Evolutionary conservation across 768 basidiomycete species (phyloP).

Genomic region (Phylloporus arenicola): DNA sequence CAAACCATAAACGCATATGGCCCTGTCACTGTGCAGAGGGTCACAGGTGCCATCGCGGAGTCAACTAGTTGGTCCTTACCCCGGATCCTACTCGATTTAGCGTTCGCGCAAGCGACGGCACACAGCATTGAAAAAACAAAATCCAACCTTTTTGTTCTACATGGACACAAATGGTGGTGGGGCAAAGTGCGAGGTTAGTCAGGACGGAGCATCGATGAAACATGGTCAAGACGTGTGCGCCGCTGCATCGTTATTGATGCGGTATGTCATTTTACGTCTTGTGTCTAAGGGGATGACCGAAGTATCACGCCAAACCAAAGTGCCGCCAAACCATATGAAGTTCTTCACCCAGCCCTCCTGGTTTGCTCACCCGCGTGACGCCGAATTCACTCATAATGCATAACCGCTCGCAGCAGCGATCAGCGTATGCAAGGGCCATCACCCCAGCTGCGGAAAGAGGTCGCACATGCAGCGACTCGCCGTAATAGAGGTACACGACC

Average conservation of each 20-base stretch:
- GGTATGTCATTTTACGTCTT: conserved; percentile 25
- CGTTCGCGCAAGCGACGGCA: background rate
- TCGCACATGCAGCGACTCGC: conserved; percentile 13
- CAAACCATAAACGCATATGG: conserved; percentile 13
- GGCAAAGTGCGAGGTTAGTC: background rate
- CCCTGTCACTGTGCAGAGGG: conserved; percentile 15
- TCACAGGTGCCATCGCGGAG: conserved; percentile 20
- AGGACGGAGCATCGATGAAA: background rate
- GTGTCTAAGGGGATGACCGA: conserved; percentile 10
- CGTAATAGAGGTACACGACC: background rate
- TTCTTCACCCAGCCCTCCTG: background rate
- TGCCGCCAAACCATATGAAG: background rate
- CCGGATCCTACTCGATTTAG: conserved; percentile 8
- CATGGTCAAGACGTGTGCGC: conserved; percentile 16
- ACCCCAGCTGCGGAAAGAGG: conserved; percentile 1
- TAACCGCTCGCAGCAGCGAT: conserved; percentile 6
- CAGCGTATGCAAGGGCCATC: conserved; percentile 2
- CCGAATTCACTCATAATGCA: conserved; percentile 5
- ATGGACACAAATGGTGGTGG: background rate
- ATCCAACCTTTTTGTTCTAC: background rate
- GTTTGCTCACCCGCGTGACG: background rate
- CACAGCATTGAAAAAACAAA: background rate
- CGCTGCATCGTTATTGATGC: conserved; percentile 18
- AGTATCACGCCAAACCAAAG: background rate
- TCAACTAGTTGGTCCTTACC: background rate